phyloP scores from a whole-genome alignment of 768 basidiomycete genomes.

The Trametes cingulata region DNA sequence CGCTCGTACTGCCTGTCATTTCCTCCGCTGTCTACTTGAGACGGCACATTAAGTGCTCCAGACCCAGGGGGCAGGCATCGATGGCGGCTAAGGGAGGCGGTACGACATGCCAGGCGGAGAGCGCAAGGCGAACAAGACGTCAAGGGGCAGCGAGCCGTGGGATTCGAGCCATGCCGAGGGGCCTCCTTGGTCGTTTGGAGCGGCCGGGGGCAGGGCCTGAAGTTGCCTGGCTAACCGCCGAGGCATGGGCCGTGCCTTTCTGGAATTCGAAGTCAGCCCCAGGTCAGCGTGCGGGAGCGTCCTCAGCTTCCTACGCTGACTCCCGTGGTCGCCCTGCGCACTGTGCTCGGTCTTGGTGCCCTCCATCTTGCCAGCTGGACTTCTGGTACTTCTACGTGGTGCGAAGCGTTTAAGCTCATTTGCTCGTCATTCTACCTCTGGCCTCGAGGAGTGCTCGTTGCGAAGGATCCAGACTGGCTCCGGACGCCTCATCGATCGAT shows the following conservation, averaged over 20 bases:
- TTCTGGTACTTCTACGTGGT: too few relatives aligned
- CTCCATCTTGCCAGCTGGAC: too few relatives aligned
- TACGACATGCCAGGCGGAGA: too few relatives aligned
- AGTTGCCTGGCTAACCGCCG: neutral
- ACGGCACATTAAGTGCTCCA: too few relatives aligned
- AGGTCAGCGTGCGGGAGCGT: neutral
- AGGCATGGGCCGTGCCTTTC: conserved; percentile 9
- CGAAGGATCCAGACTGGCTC: too few relatives aligned
- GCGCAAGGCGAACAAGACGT: neutral
- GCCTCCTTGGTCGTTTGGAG: neutral
- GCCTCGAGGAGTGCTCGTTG: too few relatives aligned
- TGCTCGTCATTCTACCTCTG: too few relatives aligned
- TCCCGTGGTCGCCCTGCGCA: neutral
- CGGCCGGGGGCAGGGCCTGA: neutral
- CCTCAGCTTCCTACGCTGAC: neutral
- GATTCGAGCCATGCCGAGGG: neutral
- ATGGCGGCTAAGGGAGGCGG: neutral
- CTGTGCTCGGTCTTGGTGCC: neutral
- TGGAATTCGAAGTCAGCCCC: conserved; percentile 8
- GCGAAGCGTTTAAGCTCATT: too few relatives aligned
- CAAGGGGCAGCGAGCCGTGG: neutral
- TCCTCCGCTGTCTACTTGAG: too few relatives aligned
- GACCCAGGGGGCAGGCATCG: neutral
- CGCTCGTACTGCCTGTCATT: too few relatives aligned
- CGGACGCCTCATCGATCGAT: too few relatives aligned